phyloP scores from a whole-genome alignment of 1,284 basidiomycete species.

The Tylopilus sp. region DNA sequence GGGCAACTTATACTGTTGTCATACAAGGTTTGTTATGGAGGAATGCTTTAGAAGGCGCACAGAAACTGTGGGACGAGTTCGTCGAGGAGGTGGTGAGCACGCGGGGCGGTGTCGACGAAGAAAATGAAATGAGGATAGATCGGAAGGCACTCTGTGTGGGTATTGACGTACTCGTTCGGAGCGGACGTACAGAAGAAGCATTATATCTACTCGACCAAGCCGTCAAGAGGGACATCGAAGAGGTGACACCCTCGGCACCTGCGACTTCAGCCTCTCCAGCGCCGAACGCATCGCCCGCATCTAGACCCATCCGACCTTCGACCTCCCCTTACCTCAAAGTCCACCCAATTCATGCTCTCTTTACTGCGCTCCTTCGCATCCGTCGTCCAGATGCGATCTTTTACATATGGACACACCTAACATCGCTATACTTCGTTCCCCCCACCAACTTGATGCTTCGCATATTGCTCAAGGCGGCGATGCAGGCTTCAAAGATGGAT shows the following conservation, averaged over 20 bases:
- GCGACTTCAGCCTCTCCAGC: not conserved
- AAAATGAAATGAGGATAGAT: conserved; percentile 37
- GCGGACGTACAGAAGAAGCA: conserved; percentile 43
- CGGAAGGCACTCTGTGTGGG: conserved; percentile 46
- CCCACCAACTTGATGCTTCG: conserved; percentile 54
- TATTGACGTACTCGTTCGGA: conserved; percentile 45
- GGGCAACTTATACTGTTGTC: conserved; percentile 45
- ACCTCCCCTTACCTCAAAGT: conserved; percentile 26
- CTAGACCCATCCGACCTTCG: not conserved
- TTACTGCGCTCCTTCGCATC: conserved; percentile 40
- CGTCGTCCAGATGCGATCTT: conserved; percentile 58
- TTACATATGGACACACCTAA: conserved; percentile 57
- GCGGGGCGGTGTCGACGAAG: conserved; percentile 22
- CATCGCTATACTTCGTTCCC: conserved; percentile 46
- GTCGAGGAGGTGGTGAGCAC: conserved; percentile 19
- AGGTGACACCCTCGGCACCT: not conserved
- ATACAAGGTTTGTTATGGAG: conserved; percentile 48
- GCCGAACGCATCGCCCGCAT: not conserved
- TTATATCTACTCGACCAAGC: conserved; percentile 46
- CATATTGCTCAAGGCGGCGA: conserved; percentile 56
- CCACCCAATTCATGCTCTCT: conserved; percentile 48
- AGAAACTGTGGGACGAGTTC: conserved; percentile 44
- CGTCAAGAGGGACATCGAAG: conserved; percentile 22
- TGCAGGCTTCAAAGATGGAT: conserved; percentile 48
- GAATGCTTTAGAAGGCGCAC: conserved; percentile 34